Conservation (phyloP, 768 basidiomycete genomes). For the Dacryopinax primogenitus region DNA sequence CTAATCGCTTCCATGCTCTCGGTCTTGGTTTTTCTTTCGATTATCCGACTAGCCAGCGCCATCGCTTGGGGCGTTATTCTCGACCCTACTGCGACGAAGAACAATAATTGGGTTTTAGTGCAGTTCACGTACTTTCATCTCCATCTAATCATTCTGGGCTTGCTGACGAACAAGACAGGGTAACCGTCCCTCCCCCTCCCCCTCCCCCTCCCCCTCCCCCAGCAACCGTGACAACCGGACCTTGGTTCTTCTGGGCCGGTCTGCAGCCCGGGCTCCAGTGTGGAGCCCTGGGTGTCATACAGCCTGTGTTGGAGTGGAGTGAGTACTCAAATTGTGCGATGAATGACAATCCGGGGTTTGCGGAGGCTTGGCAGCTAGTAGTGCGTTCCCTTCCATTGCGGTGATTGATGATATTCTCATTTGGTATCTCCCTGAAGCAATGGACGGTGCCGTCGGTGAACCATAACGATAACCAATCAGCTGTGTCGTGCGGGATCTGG, state of each 20-base stretch:
- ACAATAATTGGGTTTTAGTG: background rate
- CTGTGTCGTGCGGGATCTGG: slow-evolving; percentile 3
- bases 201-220: background rate
- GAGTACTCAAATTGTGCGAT: background rate
- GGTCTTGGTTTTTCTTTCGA: background rate
- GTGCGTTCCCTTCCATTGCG: background rate
- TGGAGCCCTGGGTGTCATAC: background rate
- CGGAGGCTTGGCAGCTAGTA: slow-evolving; percentile 7
- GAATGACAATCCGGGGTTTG: background rate
- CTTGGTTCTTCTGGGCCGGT: background rate
- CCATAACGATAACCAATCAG: background rate
- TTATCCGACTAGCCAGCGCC: background rate
- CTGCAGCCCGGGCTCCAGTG: slow-evolving; percentile 1
- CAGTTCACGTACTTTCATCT: background rate
- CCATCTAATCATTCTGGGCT: background rate
- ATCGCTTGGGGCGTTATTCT: background rate
- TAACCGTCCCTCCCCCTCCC: background rate
- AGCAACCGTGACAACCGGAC: background rate
- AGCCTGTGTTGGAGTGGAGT: slow-evolving; percentile 10
- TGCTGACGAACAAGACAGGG: background rate
- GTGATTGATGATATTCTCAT: background rate
- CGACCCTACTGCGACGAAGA: background rate
- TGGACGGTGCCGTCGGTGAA: background rate
- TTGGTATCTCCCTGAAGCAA: background rate
- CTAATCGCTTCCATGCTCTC: background rate